A percentile compares a stretch with the other conserved stretches of the same genome.
phyloP scores from a whole-genome alignment of 768 basidiomycete species.

The Podaxis sp. region DNA sequence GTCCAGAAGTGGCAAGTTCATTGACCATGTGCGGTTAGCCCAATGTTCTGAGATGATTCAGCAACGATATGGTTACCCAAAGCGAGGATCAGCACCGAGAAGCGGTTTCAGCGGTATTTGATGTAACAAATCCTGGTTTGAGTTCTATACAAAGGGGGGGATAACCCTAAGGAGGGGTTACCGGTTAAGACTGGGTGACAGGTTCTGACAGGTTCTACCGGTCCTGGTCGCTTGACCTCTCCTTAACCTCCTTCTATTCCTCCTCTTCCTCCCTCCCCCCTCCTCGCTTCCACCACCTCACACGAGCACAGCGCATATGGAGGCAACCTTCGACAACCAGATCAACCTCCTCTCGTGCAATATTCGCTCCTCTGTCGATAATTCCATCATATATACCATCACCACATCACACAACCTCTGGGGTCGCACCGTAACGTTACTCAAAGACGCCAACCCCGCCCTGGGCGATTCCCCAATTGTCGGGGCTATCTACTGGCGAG shows the following conservation, averaged over 20 bases:
- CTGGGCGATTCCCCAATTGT: conserved; percentile 32
- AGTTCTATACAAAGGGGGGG: too few species aligned
- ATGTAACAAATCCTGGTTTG: too few species aligned
- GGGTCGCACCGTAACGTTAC: conserved; percentile 42
- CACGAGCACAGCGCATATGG: conserved; percentile 31
- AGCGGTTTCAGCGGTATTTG: too few species aligned
- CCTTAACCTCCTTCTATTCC: background rate
- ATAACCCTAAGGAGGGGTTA: too few species aligned
- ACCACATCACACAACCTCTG: conserved; percentile 43
- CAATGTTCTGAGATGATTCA: too few species aligned
- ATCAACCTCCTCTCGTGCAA: conserved; percentile 46
- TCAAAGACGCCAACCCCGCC: conserved; percentile 48
- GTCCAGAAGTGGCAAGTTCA: too few species aligned
- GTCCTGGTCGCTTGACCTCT: background rate
- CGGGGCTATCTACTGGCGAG: conserved; percentile 51
- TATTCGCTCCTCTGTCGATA: conserved; percentile 42
- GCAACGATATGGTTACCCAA: too few species aligned
- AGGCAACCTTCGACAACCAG: conserved; percentile 52
- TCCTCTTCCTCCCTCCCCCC: background rate
- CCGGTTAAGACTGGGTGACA: background rate
- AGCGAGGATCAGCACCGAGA: too few species aligned
- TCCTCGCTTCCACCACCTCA: background rate
- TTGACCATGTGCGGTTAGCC: too few species aligned
- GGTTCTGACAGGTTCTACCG: background rate
- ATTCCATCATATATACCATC: conserved; percentile 43